Evolutionary conservation across 2,329 filamentous ascomycete genomes (phyloP).

Genomic region (Fusarium armeniacum): DNA sequence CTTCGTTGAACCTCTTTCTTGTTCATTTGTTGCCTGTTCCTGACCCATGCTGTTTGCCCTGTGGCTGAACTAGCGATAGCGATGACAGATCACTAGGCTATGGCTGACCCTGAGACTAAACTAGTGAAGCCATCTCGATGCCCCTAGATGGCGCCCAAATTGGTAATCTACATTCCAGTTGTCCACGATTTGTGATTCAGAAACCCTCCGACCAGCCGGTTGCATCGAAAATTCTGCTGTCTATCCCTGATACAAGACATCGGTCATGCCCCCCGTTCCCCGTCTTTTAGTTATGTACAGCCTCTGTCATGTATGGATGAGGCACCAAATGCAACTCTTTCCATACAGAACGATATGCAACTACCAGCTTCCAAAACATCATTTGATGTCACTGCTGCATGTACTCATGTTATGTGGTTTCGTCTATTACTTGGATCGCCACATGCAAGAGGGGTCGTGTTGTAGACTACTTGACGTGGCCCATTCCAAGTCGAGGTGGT

Average conservation of each 20-base stretch:
- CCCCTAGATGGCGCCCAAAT: conserved; percentile 25
- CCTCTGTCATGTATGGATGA: background rate
- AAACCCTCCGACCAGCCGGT: conserved; percentile 4
- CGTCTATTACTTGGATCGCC: background rate
- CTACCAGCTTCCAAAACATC: background rate
- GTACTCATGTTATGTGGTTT: background rate
- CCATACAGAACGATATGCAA: background rate
- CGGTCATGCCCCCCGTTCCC: conserved; percentile 5
- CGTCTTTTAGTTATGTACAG: conserved; percentile 2
- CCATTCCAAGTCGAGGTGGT: background rate
- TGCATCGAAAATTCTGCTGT: conserved; percentile 19
- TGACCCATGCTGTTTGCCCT: conserved; percentile 3
- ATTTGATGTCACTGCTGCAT: background rate
- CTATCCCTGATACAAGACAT: conserved; percentile 27
- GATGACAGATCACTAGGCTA: conserved; percentile 2
- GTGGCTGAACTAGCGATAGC: conserved; percentile 1
- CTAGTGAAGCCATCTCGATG: conserved; percentile 36
- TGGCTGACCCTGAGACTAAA: background rate
- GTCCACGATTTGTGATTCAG: conserved; percentile 5
- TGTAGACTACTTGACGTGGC: background rate
- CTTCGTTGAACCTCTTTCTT: background rate
- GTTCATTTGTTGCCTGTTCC: background rate
- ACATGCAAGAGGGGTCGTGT: background rate
- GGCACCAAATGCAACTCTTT: background rate
- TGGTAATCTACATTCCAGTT: conserved; percentile 34